These are phyloP conservation scores for Triticum turgidum DNA, from an alignment of 176 grass and related monocot species.

Conservation along the genomic window DNA sequence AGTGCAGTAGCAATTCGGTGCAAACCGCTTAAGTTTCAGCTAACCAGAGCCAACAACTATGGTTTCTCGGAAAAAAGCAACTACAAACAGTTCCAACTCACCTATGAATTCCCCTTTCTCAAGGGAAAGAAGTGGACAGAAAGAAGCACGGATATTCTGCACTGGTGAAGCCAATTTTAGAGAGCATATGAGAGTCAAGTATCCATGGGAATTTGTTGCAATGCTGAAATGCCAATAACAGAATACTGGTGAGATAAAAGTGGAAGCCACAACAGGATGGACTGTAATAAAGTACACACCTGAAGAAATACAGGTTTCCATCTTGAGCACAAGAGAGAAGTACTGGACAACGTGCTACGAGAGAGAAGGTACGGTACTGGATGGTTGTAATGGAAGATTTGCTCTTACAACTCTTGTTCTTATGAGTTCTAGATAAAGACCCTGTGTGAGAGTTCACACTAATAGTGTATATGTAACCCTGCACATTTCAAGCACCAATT, in stretches of 20 bases:
- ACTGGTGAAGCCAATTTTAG: conserved; percentile 70
- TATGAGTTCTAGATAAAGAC: conserved; percentile 78
- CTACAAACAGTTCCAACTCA: conserved; percentile 33
- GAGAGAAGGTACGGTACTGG: conserved; percentile 87
- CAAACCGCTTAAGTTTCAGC: conserved; percentile 22
- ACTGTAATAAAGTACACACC: conserved; percentile 44
- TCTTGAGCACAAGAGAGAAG: conserved; percentile 93
- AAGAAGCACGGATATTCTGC: conserved; percentile 73
- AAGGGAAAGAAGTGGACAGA: conserved; percentile 96
- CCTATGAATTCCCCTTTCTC: conserved; percentile 99
- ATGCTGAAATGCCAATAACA: conserved; percentile 54
- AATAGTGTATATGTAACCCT: conserved; percentile 84
- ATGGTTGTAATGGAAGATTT: conserved; percentile 79
- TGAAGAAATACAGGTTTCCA: conserved; percentile 92
- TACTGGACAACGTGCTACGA: conserved; percentile 78
- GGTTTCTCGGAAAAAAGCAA: background rate
- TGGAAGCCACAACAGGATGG: conserved; percentile 11
- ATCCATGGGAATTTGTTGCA: conserved; percentile 66
- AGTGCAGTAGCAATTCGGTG: background rate
- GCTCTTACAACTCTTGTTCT: conserved; percentile 74
- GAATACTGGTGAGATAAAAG: conserved; percentile 27
- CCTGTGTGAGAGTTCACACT: conserved; percentile 87
- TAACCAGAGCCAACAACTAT: background rate
- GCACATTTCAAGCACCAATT: conserved; percentile 35
- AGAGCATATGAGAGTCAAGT: conserved; percentile 79